These are phyloP conservation scores for Dissophora ornata DNA, from an alignment of 192 early-diverging fungal genomes.

Conservation along the genomic window DNA sequence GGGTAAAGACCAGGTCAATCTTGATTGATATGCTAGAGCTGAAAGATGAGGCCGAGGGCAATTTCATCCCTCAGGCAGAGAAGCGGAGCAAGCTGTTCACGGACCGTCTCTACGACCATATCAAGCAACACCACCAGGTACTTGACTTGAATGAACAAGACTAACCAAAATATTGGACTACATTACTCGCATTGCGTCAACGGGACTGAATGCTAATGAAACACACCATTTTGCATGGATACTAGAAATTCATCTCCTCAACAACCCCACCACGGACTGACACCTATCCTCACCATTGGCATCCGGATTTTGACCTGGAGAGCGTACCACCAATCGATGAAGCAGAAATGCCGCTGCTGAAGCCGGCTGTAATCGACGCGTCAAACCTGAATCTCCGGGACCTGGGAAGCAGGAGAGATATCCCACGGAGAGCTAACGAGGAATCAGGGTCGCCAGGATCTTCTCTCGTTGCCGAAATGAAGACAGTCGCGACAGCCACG, in stretches of 20 bases:
- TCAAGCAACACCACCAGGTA: constrained; percentile 30
- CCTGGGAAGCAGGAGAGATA: constrained; percentile 5
- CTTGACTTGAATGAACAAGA: too few relatives aligned
- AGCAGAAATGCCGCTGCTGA: constrained; percentile 20
- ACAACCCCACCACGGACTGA: constrained; percentile 29
- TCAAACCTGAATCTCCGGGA: constrained; percentile 16
- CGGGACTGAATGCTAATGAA: not conserved
- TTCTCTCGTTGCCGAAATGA: not conserved
- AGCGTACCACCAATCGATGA: constrained; percentile 32
- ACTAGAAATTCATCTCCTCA: constrained; percentile 30
- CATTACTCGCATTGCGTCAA: too few relatives aligned
- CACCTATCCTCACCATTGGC: constrained; percentile 36
- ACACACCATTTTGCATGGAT: not conserved
- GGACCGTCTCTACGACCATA: constrained; percentile 19
- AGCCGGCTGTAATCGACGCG: constrained; percentile 19
- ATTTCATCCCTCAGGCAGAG: constrained; percentile 24
- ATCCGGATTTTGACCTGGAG: constrained; percentile 48
- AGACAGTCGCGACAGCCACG: not conserved
- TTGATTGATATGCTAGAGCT: constrained; percentile 20
- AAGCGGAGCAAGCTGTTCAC: constrained; percentile 15
- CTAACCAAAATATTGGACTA: not conserved
- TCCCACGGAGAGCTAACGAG: not conserved
- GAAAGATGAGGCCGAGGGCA: constrained; percentile 13
- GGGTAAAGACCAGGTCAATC: constrained; percentile 24
- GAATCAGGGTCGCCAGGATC: not conserved